Evolutionary conservation across 805 yeast genomes (phyloP).

Genomic region (Spathaspora arborariae): DNA sequence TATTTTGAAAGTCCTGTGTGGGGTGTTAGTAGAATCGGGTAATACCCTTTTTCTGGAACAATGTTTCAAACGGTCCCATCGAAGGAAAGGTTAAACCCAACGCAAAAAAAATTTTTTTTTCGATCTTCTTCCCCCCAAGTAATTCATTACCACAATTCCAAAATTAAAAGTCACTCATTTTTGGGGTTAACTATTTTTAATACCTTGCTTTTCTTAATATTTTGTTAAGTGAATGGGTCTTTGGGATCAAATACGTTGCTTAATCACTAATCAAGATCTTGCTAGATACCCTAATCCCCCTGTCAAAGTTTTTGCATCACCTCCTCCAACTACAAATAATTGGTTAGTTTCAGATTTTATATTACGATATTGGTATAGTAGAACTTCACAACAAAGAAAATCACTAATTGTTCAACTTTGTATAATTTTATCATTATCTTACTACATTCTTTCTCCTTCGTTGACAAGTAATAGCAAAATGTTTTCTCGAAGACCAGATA

Average conservation of each 20-base stretch:
- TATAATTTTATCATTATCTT: conserved; percentile 10
- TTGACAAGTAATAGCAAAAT: conserved; percentile 15
- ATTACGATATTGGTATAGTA: conserved; percentile 8
- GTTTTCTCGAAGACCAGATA: conserved; percentile 60
- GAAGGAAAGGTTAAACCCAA: no score
- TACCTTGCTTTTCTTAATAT: background rate
- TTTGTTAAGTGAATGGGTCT: conserved; percentile 6
- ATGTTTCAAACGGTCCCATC: no score
- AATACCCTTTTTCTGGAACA: no score
- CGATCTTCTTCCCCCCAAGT: background rate
- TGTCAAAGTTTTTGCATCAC: no score
- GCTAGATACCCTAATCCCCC: background rate
- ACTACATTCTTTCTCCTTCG: conserved; percentile 14
- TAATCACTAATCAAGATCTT: conserved; percentile 12
- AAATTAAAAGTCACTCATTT: background rate
- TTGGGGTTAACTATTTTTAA: background rate
- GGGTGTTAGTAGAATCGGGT: no score
- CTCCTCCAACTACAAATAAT: background rate
- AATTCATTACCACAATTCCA: background rate
- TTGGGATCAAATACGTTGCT: conserved; percentile 11
- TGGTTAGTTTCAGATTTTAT: conserved; percentile 5
- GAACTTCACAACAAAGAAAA: conserved; percentile 9
- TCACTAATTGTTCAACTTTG: conserved; percentile 9
- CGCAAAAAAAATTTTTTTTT: background rate
- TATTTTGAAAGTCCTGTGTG: no score